Base-by-base conservation (phyloP, 805 yeast genomes). In the Grigorovia jiainica region DNA sequence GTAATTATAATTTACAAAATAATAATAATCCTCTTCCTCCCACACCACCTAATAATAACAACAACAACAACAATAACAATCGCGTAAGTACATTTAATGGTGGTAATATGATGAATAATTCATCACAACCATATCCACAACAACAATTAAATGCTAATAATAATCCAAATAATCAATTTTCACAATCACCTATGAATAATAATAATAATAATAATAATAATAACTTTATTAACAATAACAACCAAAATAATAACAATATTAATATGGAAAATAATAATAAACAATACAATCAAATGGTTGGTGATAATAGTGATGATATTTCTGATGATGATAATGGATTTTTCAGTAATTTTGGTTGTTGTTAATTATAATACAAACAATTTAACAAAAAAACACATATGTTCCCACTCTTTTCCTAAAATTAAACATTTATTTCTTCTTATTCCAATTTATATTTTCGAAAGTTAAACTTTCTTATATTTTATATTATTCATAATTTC, bases 331-430 rank as follows among this genome's bases (percentile, higher is more conserved):
- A 51, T 32, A 59, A 55, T 31, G 66, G 66, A 2, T 60, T 60
- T 46, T 62, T 61, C 44, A 47, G 57, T 23, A 60, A 59, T 42
- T 40, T 62, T 18, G 65, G 62, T 7, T 62, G 66, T 43, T 62
- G 66, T 46, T 61, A 47, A 43, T 8, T n/a, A n/a, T n/a, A n/a
- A n/a, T n/a, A n/a, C n/a, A n/a, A n/a, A n/a, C n/a, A n/a, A n/a
- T n/a, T n/a, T n/a, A n/a, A n/a, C n/a, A n/a, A n/a, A n/a, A n/a
- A n/a, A n/a, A n/a, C n/a, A n/a, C n/a, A n/a, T n/a, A 8, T 21
- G 19, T 33, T 23, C n/a, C 15, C 9, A 32, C 18, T 24, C 31
- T 19, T 36, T 24, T 24, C 5, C 5, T 23, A 5, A 36, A 6
- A n/a, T n/a, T n/a, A n/a, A n/a, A n/a, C n/a, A n/a, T n/a, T n/a